phyloP scores from a whole-genome alignment of 495 filamentous ascomycete species.

The Aspergillus steynii region DNA sequence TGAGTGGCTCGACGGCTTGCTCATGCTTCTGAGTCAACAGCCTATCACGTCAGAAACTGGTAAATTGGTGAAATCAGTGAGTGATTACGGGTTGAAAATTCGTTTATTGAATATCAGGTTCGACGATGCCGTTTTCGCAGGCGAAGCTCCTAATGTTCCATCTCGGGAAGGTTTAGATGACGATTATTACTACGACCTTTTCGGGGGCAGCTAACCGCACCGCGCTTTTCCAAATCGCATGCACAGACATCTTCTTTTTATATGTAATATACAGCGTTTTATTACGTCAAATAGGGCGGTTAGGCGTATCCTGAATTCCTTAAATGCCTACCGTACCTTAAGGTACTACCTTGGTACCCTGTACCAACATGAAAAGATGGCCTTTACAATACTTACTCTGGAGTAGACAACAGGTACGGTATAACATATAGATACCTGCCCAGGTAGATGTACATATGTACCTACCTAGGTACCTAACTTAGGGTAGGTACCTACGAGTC shows the following conservation, averaged over 20 bases:
- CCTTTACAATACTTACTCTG: no score
- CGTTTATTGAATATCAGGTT: conserved; percentile 88
- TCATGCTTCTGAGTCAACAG: conserved; percentile 93
- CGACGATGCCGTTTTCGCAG: conserved; percentile 61
- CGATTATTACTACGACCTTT: conserved; percentile 57
- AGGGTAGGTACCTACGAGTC: no score
- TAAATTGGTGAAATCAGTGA: conserved; percentile 80
- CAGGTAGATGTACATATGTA: no score
- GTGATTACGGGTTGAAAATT: conserved; percentile 91
- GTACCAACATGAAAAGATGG: no score
- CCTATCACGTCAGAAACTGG: conserved; percentile 96
- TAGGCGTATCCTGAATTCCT: no score
- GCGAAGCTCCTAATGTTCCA: conserved; percentile 46
- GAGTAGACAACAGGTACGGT: no score
- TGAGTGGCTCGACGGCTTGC: conserved; percentile 94
- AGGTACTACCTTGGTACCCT: no score
- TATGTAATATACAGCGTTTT: neutral
- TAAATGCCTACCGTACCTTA: no score
- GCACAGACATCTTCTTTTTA: no score
- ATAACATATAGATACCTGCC: no score
- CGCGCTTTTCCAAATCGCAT: conserved; percentile 2
- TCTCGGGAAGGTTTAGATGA: conserved; percentile 53
- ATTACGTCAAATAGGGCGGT: neutral
- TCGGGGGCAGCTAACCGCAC: conserved; percentile 41
- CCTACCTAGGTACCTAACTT: no score